Base-by-base conservation (phyloP, 1,139 yeast species). In the Pichia norvegensis region DNA sequence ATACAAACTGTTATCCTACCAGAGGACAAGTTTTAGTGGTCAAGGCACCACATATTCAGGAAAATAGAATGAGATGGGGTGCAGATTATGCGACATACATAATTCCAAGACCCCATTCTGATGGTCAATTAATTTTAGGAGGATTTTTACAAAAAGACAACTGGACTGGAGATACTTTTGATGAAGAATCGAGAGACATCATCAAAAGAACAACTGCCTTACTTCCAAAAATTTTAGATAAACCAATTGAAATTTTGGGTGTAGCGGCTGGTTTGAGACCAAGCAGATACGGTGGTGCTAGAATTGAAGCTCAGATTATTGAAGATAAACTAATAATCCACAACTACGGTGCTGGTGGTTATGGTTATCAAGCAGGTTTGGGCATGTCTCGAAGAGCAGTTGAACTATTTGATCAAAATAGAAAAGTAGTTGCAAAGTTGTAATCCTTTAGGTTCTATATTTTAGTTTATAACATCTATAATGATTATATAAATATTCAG, bases 321-420 rank as follows among this genome's bases (percentile, higher is more conserved):
- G 70, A 68, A n/a, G 67, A 63, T 10, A 67, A 68, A 41, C 48
- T 67, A 1, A 53, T 78, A 20, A 66, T 82, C n/a, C 88, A 82
- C 58, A 80, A 81, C 60, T 81, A 81, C 57, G 94, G 94, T 29
- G 86, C 88, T 9, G 72, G 80, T 39, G 94, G 94, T 0, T 77
- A 81, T 47, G 94, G 94, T 2, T 83, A 77, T 63, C 90, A 81
- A 63, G 74, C 84, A 4, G 87, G 87, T 0, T 68, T 73, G 25
- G 87, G 85, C 1, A 80, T 81, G 82, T 76, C 79, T 3, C 55
- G 62, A 39, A 65, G 64, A 43, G 81, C 79, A 3, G 72, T 76
- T 27, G 40, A 44, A n/a, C 20, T 45, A 20, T 45, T 44, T 25
- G 19, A 25, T 17, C 20, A 41, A 31, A 44, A 44, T 17, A 44